Evolutionary conservation across 768 basidiomycete genomes (phyloP), one percentile per base, ranked within the genome.

Genomic region (Mycena vulgaris): DNA sequence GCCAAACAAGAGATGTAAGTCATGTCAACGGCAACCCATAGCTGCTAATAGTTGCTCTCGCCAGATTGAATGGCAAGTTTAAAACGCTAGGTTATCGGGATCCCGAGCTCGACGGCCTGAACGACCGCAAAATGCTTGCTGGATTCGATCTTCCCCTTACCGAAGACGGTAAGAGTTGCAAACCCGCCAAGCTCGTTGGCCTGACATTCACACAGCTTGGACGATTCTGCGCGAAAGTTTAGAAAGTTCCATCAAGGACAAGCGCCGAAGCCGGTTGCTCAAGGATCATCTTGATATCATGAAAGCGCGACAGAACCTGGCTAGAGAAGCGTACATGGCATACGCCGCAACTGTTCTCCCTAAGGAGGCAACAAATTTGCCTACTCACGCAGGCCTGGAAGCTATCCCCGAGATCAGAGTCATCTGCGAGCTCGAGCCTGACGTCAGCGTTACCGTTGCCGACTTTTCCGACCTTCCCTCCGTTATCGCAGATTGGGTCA

Each of bases 231-330:
- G 59, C 45, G 40, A 5, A 14, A 23, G 2, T 19, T 60, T 60
- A 4, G 59, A 60, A 60, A n/a, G 45, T 5, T 17, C 59, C n/a
- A 48, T 60, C 45, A 14, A 27, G 48, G 42, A 60, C 59, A 48
- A 60, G 45, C 59, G 59, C 21, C 45, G 59, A 17, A 10, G 7
- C n/a, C 59, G 59, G 3, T 19, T 55, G 53, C 2, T 55, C 31
- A 37, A 55, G 7, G 53, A 55, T 33, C 33, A 37, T 23, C 25
- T 45, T 14, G 59, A 47, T 33, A 48, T 48, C 28, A 35, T 60
- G 42, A 33, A 60, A 5, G 59, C 10, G 16, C 42, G 59, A 7
- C 42, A n/a, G 31, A 19, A 25, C 16, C 30, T 60, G 8, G 59
- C 59, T 31, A 42, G 45, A 7, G 59, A 60, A 45, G 59, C 31